Conservation (phyloP, 1,284 basidiomycete genomes). For the Rhodotorula sp. region DNA sequence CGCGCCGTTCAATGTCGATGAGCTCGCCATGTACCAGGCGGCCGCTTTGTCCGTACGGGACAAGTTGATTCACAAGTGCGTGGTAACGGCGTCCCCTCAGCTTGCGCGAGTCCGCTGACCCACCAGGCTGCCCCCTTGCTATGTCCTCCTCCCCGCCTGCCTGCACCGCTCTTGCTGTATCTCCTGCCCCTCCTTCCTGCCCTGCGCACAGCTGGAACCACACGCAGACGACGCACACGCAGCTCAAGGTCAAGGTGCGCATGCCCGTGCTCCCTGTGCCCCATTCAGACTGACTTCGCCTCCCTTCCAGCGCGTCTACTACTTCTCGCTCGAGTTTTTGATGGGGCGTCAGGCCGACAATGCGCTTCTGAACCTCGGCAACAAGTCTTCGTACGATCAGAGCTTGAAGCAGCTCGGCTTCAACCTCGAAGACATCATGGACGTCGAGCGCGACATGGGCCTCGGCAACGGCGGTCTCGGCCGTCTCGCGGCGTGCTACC, state of each 20-base stretch:
- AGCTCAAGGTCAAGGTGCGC: constrained; percentile 60
- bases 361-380: constrained; percentile 79
- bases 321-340: constrained; percentile 78
- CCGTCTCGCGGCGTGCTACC: constrained; percentile 74
- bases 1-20: constrained; percentile 77
- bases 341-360: constrained; percentile 66
- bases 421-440: constrained; percentile 54
- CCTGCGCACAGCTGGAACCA: constrained; percentile 12
- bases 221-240: constrained; percentile 41
- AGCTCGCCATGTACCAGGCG: constrained; percentile 67
- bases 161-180: too few species aligned
- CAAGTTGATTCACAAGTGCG: constrained; percentile 62
- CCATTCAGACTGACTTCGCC: too few species aligned
- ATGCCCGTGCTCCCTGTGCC: too few species aligned
- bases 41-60: constrained; percentile 75
- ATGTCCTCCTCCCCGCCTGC: too few species aligned
- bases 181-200: too few species aligned
- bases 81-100: too few species aligned
- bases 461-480: constrained; percentile 75
- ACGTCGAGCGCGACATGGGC: constrained; percentile 82
- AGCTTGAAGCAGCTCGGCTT: constrained; percentile 77
- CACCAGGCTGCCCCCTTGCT: too few species aligned
- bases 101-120: too few species aligned
- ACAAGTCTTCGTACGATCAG: constrained; percentile 71
- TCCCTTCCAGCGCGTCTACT: constrained; percentile 64